A percentile compares a stretch with the other conserved stretches of the same genome.
Conservation (phyloP, 768 basidiomycete genomes). For the Neoboletus magnificus region DNA sequence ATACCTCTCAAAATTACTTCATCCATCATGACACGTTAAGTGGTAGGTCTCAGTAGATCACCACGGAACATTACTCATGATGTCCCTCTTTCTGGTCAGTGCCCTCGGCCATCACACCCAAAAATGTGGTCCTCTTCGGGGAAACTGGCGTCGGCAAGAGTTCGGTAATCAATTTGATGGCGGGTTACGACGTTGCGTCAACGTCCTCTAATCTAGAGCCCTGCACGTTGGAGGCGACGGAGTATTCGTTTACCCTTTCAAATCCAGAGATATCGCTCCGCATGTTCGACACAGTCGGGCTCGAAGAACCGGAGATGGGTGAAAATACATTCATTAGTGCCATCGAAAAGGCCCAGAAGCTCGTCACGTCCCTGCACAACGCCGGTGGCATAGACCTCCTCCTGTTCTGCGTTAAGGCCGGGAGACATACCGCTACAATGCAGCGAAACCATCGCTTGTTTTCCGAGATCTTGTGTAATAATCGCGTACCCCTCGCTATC, state of each 20-base stretch:
- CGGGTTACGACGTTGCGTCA: background rate
- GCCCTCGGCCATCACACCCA: background rate
- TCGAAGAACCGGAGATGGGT: background rate
- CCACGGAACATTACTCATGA: background rate
- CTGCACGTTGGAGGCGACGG: background rate
- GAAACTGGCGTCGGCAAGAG: background rate
- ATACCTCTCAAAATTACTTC: background rate
- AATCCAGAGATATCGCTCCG: background rate
- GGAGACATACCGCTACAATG: background rate
- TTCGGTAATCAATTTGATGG: slow-evolving; percentile 7
- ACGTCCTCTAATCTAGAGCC: background rate
- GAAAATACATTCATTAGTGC: background rate
- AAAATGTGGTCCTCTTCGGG: slow-evolving; percentile 3
- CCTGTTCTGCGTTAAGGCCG: background rate
- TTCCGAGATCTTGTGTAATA: background rate
- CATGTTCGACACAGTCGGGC: background rate
- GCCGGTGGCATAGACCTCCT: slow-evolving; percentile 2
- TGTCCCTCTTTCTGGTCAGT: background rate
- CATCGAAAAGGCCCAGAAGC: slow-evolving; percentile 5
- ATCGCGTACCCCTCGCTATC: background rate
- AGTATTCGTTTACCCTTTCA: background rate
- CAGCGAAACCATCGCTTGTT: background rate
- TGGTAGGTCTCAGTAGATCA: background rate
- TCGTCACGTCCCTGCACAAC: background rate
- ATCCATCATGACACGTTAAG: background rate